Evolutionary conservation across 2,329 filamentous ascomycete species (phyloP).

Genomic region (Claviceps sp.): DNA sequence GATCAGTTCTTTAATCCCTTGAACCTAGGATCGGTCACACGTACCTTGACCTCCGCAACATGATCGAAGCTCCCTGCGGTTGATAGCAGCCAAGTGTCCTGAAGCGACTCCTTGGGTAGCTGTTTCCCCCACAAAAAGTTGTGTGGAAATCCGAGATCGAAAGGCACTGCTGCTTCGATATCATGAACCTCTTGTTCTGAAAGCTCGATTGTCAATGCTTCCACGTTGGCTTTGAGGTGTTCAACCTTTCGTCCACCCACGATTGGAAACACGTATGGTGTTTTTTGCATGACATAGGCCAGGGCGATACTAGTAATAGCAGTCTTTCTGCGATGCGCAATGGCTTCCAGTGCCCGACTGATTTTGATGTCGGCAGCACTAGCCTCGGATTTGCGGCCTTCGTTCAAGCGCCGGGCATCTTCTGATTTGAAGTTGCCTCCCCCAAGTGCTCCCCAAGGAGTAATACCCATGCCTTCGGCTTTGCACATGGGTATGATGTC

Average conservation of each 20-base stretch:
- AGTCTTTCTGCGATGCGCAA: constrained; percentile 31
- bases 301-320: constrained; percentile 41
- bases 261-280: constrained; percentile 60
- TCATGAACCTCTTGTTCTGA: constrained; percentile 48
- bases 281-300: constrained; percentile 61
- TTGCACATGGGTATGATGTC: constrained; percentile 31
- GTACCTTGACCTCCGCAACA: constrained; percentile 26
- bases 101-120: constrained; percentile 20
- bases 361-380: constrained; percentile 39
- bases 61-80: constrained; percentile 39
- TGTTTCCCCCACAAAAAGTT: constrained; percentile 38
- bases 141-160: constrained; percentile 55
- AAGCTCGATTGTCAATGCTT: constrained; percentile 48
- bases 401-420: constrained; percentile 19
- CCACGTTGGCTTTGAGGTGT: constrained; percentile 57
- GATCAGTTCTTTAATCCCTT: background rate
- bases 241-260: constrained; percentile 56
- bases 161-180: constrained; percentile 47
- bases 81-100: constrained; percentile 29
- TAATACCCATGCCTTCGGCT: constrained; percentile 35
- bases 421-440: constrained; percentile 32
- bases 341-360: constrained; percentile 32
- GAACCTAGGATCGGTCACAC: constrained; percentile 1
- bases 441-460: constrained; percentile 45
- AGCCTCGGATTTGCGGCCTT: constrained; percentile 25